Base-by-base conservation (phyloP, 2,329 filamentous ascomycete genomes). In the Diaporthe nobilis region DNA sequence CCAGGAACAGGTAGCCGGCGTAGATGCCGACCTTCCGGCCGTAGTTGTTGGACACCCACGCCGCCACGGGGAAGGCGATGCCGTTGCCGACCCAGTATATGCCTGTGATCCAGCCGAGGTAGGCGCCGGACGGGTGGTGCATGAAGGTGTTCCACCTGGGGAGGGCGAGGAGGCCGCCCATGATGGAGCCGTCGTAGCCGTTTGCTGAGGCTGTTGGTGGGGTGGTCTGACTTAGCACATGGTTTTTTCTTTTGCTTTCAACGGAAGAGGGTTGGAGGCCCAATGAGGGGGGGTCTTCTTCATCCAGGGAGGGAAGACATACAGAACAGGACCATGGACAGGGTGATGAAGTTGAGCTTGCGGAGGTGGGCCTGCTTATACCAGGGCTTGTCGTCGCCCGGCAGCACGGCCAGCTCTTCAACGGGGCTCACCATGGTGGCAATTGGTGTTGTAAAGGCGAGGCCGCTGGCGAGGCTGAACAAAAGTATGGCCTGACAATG, bases 21-120 rank as follows among this genome's bases (percentile, higher is more conserved):
- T 79, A 83, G 12, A 85, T 76, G 4, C 79, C 80, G 5, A 77
- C 74, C 57, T 82, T 84, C 20, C 83, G 83, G 4, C 84, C 84
- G 47, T 80, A 83, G 20, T 79, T 81, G 76, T 84, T 84, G n/a
- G 81, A 79, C 25, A 83, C 74, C 77, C 79, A 83, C 1, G 82
- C 80, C 31, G 81, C 82, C 0, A 78, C 42, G 1, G 82, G 80
- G 53, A 79, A 82, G 3, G 79, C 79, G 15, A 83, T 71, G 44
- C 79, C 80, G 60, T 77, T 77, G 39, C 83, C 81, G 5, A 82
- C 22, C 71, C 71, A 75, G 73, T 75, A 68, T 10, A 76, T 76
- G 28, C 63, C 73, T 3, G 51, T 75, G 39, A 75, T 75, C 73
- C 73, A 75, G 63, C 73, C 73, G 2, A 75, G 73, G 51, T 71